Percentiles rank a stretch among this genome's conserved stretches.
Conservation (phyloP, 768 basidiomycete genomes). For the Suillus ampliporus region DNA sequence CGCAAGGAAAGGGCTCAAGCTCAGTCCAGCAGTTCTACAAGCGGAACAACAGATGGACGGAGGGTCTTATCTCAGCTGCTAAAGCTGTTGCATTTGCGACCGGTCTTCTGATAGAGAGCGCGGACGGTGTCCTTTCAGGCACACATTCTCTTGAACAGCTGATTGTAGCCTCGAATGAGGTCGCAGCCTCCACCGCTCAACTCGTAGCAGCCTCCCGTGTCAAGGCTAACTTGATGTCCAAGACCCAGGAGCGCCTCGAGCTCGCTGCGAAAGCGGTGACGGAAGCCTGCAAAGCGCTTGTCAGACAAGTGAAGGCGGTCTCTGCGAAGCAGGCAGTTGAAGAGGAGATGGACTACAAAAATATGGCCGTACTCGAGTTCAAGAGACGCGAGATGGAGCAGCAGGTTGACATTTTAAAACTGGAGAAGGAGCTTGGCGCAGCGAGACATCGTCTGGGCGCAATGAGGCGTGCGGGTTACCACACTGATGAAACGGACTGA, state of each 20-base stretch:
- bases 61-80: slow-evolving; percentile 97
- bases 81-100: slow-evolving; percentile 98
- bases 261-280: slow-evolving; percentile 97
- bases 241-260: slow-evolving; percentile 96
- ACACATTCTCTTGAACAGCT: slow-evolving; percentile 98
- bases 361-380: slow-evolving; percentile 94
- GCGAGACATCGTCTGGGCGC: slow-evolving; percentile 81
- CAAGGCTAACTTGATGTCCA: slow-evolving; percentile 98
- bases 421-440: slow-evolving; percentile 94
- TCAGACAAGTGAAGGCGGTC: slow-evolving; percentile 94
- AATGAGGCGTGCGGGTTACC: slow-evolving; percentile 90
- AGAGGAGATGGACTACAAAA: slow-evolving; percentile 84
- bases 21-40: slow-evolving; percentile 98
- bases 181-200: slow-evolving; percentile 95
- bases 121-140: slow-evolving; percentile 96
- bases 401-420: slow-evolving; percentile 95
- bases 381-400: slow-evolving; percentile 99
- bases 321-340: slow-evolving; percentile 81
- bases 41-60: slow-evolving; percentile 99
- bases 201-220: slow-evolving; percentile 98
- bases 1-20: slow-evolving; percentile 92
- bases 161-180: slow-evolving; percentile 99
- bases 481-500: slow-evolving; percentile 82
- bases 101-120: slow-evolving; percentile 92
- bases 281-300: slow-evolving; percentile 95